These are phyloP conservation scores for Xylogone sp. DNA, from an alignment of 2,329 filamentous ascomycete species.

Conservation along the genomic window DNA sequence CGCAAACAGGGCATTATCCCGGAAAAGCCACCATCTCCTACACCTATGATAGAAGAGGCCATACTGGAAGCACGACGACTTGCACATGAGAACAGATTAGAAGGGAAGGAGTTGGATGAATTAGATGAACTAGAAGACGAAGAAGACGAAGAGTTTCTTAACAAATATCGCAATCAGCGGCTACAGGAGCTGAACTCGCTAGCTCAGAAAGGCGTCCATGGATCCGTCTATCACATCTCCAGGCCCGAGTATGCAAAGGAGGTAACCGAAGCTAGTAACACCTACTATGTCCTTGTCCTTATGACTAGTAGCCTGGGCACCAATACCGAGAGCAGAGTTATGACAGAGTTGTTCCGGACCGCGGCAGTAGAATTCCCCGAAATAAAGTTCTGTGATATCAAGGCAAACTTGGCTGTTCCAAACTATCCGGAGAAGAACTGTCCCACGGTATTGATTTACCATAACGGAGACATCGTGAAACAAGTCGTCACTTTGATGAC, in stretches of 20 bases:
- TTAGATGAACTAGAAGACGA: conserved; percentile 85
- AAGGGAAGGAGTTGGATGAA: conserved; percentile 93
- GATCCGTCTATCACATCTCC: conserved; percentile 87
- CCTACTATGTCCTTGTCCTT: conserved; percentile 69
- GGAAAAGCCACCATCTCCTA: conserved; percentile 95
- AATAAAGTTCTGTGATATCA: conserved; percentile 96
- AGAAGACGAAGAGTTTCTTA: conserved; percentile 89
- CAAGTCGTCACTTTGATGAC: conserved; percentile 88
- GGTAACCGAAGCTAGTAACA: conserved; percentile 84
- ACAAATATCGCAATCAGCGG: conserved; percentile 83
- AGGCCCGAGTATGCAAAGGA: conserved; percentile 91
- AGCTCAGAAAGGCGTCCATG: conserved; percentile 74
- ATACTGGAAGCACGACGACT: conserved; percentile 77
- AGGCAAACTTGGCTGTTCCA: conserved; percentile 88
- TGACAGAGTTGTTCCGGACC: conserved; percentile 83
- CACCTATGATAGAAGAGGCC: conserved; percentile 93
- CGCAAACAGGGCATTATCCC: conserved; percentile 95
- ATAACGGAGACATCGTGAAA: conserved; percentile 85
- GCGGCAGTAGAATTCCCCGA: conserved; percentile 84
- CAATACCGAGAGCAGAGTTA: conserved; percentile 79
- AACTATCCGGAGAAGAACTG: conserved; percentile 94
- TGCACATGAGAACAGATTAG: conserved; percentile 87
- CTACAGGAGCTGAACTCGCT: conserved; percentile 76
- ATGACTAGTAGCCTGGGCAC: conserved; percentile 73
- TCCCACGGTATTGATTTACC: conserved; percentile 89